Conservation (phyloP, 306 rosid genomes). For the Canavalia ensiformis region DNA sequence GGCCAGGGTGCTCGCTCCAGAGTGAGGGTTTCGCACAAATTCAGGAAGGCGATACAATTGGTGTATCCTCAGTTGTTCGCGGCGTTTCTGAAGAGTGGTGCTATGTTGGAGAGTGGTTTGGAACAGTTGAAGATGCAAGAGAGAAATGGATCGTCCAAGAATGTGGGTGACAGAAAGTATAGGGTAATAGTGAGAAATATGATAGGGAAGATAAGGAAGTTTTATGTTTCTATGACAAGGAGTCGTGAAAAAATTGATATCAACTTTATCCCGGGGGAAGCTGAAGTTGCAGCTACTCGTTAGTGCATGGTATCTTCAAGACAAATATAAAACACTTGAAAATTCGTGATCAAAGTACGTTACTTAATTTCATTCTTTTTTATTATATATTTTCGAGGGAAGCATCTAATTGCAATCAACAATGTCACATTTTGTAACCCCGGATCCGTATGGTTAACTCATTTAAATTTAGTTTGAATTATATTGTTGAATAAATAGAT, state of each 20-base stretch:
- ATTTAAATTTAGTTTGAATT: too few relatives aligned
- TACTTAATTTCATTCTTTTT: too few relatives aligned
- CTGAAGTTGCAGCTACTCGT: too few relatives aligned
- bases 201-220: slow-evolving; percentile 5
- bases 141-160: background rate
- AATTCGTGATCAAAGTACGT: too few relatives aligned
- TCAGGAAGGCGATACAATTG: background rate
- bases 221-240: background rate
- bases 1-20: background rate
- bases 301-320: too few relatives aligned
- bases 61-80: slow-evolving; percentile 45
- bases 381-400: too few relatives aligned
- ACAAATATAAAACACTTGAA: too few relatives aligned
- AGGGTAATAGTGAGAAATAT: background rate
- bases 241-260: background rate
- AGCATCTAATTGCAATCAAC: too few relatives aligned
- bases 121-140: slow-evolving; percentile 23
- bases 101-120: slow-evolving; percentile 10
- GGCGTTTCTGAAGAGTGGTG: slow-evolving; percentile 28
- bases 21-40: slow-evolving; percentile 19
- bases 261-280: background rate
- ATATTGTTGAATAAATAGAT: too few relatives aligned
- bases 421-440: too few relatives aligned
- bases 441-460: too few relatives aligned
- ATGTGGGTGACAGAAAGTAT: background rate